Evolutionary conservation across 1,284 basidiomycete genomes (phyloP).

Genomic region (Leccinum griseonigrum): DNA sequence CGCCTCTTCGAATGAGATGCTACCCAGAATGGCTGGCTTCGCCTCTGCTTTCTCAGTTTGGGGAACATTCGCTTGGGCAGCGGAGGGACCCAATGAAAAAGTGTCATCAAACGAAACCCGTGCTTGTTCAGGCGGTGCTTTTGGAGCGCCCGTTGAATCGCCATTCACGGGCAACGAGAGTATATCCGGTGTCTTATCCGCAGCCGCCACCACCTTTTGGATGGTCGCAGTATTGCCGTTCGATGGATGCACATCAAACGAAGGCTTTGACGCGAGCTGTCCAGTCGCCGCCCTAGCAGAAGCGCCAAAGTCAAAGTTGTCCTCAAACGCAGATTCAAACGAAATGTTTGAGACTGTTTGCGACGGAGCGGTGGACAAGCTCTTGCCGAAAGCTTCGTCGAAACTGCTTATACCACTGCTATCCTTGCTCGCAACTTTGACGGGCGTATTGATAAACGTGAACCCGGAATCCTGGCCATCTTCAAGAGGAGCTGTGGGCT

Average conservation of each 20-base stretch:
- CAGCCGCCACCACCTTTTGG: constrained; percentile 15
- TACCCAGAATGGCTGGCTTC: constrained; percentile 18
- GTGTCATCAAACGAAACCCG: constrained; percentile 51
- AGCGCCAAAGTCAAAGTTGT: constrained; percentile 80
- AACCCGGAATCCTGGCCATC: constrained; percentile 24
- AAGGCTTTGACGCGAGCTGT: constrained; percentile 23
- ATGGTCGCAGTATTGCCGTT: constrained; percentile 18
- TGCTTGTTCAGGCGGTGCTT: constrained; percentile 16
- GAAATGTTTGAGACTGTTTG: constrained; percentile 47
- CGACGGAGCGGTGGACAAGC: constrained; percentile 39
- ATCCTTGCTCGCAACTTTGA: constrained; percentile 15
- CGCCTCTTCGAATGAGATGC: constrained; percentile 57
- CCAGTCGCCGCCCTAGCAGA: constrained; percentile 38
- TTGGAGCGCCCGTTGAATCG: constrained; percentile 2
- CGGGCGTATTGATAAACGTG: constrained; percentile 19
- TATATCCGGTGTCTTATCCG: constrained; percentile 20
- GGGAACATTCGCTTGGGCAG: constrained; percentile 12
- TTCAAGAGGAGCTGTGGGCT: constrained; percentile 15
- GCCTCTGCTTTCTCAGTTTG: constrained; percentile 18
- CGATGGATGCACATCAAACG: constrained; percentile 12
- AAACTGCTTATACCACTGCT: constrained; percentile 62
- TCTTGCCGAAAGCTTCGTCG: constrained; percentile 66
- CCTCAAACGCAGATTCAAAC: constrained; percentile 78
- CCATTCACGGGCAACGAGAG: constrained; percentile 15
- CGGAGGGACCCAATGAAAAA: constrained; percentile 36